These are phyloP conservation scores for Rhododendron griersonianum DNA, from an alignment of 148 eudicot genomes.

Conservation along the genomic window DNA sequence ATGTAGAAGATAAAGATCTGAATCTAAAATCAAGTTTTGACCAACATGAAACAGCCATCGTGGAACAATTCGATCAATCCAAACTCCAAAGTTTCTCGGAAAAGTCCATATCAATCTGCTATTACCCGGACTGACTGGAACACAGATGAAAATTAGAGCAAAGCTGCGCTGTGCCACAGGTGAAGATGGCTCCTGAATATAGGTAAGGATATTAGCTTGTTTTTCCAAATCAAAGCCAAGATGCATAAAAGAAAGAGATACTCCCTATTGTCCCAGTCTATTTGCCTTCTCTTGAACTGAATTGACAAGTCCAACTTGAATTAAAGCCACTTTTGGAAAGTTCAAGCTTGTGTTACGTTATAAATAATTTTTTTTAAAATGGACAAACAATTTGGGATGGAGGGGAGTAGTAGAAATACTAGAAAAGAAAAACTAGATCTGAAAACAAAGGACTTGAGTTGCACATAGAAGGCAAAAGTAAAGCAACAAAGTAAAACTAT, in stretches of 20 bases:
- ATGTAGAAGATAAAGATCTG: conserved; percentile 78
- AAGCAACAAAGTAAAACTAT: neutral
- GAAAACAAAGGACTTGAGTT: neutral
- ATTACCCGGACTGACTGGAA: conserved; percentile 88
- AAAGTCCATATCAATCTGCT: conserved; percentile 75
- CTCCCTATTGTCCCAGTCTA: neutral
- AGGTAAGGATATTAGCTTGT: neutral
- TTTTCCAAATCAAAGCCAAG: neutral
- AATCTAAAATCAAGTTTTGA: conserved; percentile 71
- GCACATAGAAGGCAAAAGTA: neutral
- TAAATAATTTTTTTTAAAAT: neutral
- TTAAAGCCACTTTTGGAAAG: neutral
- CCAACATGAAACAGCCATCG: conserved; percentile 75
- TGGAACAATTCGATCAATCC: conserved; percentile 72
- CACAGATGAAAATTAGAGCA: conserved; percentile 56
- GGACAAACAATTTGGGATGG: neutral
- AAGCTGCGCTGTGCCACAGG: conserved; percentile 24
- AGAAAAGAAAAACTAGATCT: neutral
- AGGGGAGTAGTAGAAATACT: neutral
- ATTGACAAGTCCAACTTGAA: neutral
- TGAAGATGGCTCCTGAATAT: conserved; percentile 35
- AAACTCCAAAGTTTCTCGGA: conserved; percentile 71
- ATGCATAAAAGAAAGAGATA: neutral
- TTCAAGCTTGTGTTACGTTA: neutral
- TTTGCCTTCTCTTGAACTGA: neutral